Base-by-base conservation (phyloP, 768 basidiomycete genomes). In the Suillus cothurnatus region DNA sequence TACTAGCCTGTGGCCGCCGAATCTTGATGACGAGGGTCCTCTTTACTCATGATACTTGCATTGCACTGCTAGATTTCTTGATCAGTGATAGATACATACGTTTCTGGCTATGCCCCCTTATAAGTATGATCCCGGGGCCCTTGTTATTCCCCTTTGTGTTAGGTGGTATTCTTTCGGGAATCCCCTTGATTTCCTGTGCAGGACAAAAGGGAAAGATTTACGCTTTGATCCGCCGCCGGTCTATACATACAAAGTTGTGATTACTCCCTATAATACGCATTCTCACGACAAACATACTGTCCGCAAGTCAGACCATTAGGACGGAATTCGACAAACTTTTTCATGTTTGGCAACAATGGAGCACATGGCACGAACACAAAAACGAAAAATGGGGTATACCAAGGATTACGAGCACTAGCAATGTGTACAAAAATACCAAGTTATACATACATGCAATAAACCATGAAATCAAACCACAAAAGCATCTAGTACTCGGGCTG, bases 1-100 rank as follows among this genome's bases (percentile, higher is more conserved):
- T 61, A 83, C 83, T 49, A 79, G 63, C 23, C 45, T 61, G 45
- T 76, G 76, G 77, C 64, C 66, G 61, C 68, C 71, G 66, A 61
- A 67, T 32, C 65, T 69, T 57, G 69, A 72, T 68, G 76, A 67
- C 19, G 14, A 63, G 56, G 12, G 5, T 17, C 4, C 34, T 34
- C 12, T n/a, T 14, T 26, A n/a, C 23, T 64, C 62, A 23, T 41
- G 26, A 21, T 41, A 28, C 26, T 39, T 12, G 5, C 19, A 32
- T 21, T 31, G 31, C 31, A 12, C 31, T 19, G 53, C 53, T 55
- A 14, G 11, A 0, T 21, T 34, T 41, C 39, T 59, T 6, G 38
- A 59, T 59, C 39, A 19, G 26, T 41, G 38, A 59, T 59, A 38
- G 23, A 26, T 38, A 15, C 6, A 14, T 36, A n/a, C n/a, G n/a